Conservation (phyloP, 352 stramenopile species). For the Pythium sp. region DNA sequence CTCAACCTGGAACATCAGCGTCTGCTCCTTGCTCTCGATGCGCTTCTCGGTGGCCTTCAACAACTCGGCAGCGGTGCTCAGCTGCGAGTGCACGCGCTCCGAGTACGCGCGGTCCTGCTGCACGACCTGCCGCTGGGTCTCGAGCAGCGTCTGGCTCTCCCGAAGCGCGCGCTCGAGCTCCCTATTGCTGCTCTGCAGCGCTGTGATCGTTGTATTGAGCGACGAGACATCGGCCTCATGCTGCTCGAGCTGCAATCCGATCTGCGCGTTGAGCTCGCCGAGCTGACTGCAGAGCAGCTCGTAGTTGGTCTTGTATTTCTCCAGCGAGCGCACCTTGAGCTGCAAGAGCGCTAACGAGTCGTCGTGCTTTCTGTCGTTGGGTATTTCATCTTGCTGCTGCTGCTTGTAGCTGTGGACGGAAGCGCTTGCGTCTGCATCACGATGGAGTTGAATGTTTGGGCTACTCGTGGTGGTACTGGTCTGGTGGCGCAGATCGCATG, state of each 20-base stretch:
- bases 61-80: constrained; percentile 53
- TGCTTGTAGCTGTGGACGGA: neutral
- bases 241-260: constrained; percentile 62
- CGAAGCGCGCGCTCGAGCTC: constrained; percentile 26
- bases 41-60: constrained; percentile 56
- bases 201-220: constrained; percentile 36
- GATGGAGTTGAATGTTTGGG: neutral
- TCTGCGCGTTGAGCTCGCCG: constrained; percentile 64
- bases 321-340: constrained; percentile 47
- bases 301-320: constrained; percentile 80
- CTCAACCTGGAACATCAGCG: constrained; percentile 25
- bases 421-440: neutral
- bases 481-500: neutral
- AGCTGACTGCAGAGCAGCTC: constrained; percentile 69
- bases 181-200: constrained; percentile 37
- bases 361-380: neutral
- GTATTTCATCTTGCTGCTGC: too few relatives aligned
- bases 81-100: constrained; percentile 52
- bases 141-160: constrained; percentile 22
- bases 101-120: constrained; percentile 57
- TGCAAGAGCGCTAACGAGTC: constrained; percentile 22
- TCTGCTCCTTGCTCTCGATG: constrained; percentile 34
- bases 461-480: neutral
- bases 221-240: constrained; percentile 63
- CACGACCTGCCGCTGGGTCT: constrained; percentile 17